Conservation (phyloP, 495 filamentous ascomycete genomes). For the Daldinia concentrica region DNA sequence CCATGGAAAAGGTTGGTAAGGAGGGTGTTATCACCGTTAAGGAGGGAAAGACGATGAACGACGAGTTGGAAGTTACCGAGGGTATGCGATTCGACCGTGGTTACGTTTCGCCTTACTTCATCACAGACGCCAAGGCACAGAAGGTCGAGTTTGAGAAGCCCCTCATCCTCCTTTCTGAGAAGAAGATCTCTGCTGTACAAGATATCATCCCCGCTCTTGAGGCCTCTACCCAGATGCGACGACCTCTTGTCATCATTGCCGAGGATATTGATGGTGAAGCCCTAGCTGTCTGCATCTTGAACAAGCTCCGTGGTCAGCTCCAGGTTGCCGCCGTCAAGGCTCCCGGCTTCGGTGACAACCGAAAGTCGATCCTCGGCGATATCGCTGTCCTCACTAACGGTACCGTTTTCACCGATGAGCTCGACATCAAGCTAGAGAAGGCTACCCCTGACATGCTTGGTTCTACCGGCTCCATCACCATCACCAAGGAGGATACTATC, state of each 20-base stretch:
- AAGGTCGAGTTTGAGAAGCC: slow-evolving; percentile 99
- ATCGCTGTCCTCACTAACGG: slow-evolving; percentile 94
- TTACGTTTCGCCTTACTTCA: slow-evolving; percentile 99
- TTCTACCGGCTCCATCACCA: slow-evolving; percentile 96
- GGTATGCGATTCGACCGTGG: slow-evolving; percentile 99
- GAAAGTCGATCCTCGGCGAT: slow-evolving; percentile 98
- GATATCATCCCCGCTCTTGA: slow-evolving; percentile 98
- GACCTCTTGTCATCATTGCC: slow-evolving; percentile 96
- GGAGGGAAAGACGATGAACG: slow-evolving; percentile 98
- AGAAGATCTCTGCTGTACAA: slow-evolving; percentile 99
- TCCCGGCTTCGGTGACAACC: slow-evolving; percentile 99
- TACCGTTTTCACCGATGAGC: slow-evolving; percentile 97
- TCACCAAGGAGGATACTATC: slow-evolving; percentile 99
- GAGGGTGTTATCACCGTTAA: slow-evolving; percentile 99
- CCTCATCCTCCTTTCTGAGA: slow-evolving; percentile 96
- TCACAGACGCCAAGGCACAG: slow-evolving; percentile 96
- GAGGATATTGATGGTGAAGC: slow-evolving; percentile 99
- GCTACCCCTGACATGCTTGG: slow-evolving; percentile 94
- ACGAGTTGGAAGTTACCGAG: slow-evolving; percentile 98
- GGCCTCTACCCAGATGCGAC: slow-evolving; percentile 92
- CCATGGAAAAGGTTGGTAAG: slow-evolving; percentile 99
- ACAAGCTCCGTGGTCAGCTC: slow-evolving; percentile 99
- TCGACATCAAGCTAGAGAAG: slow-evolving; percentile 99
- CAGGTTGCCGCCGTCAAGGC: slow-evolving; percentile 99
- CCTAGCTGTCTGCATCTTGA: slow-evolving; percentile 97